phyloP scores from a whole-genome alignment of 1,139 yeast genomes.

The Yamadazyma aaseri region DNA sequence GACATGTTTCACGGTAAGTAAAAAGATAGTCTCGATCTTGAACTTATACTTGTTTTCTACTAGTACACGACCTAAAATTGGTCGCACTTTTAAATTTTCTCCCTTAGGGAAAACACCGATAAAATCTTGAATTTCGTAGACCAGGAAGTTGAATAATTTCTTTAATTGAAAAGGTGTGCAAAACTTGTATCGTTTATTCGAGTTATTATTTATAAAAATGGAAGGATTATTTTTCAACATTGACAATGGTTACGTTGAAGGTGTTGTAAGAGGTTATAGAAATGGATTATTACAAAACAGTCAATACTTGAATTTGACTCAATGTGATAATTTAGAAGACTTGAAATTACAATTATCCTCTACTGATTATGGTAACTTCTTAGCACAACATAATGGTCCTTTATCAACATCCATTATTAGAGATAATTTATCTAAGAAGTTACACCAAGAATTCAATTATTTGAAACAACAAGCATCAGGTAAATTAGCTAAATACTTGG shows the following conservation, averaged over 20 bases:
- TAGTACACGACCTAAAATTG: slow-evolving; percentile 1
- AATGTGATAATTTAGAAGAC: slow-evolving; percentile 93
- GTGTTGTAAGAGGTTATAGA: slow-evolving; percentile 90
- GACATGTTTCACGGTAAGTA: slow-evolving; percentile 19
- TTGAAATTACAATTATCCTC: slow-evolving; percentile 90
- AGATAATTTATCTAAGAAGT: slow-evolving; percentile 69
- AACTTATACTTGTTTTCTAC: not conserved
- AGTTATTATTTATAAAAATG: slow-evolving; percentile 12
- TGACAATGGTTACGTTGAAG: slow-evolving; percentile 89
- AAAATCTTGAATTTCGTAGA: slow-evolving; percentile 1
- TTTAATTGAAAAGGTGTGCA: not conserved
- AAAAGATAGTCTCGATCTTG: no score
- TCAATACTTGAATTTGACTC: slow-evolving; percentile 90
- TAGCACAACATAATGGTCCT: slow-evolving; percentile 79
- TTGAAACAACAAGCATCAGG: slow-evolving; percentile 82
- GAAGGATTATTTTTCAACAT: slow-evolving; percentile 60
- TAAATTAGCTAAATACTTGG: slow-evolving; percentile 77
- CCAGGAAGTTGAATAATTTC: not conserved
- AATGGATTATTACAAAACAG: slow-evolving; percentile 73
- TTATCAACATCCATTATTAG: slow-evolving; percentile 82
- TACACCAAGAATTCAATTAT: slow-evolving; percentile 83
- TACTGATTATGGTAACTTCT: slow-evolving; percentile 91
- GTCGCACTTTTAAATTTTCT: not conserved
- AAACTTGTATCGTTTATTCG: no score
- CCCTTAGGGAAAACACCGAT: slow-evolving; percentile 7